phyloP scores from a whole-genome alignment of 768 basidiomycete genomes.

The Pisolithus marmoratus region DNA sequence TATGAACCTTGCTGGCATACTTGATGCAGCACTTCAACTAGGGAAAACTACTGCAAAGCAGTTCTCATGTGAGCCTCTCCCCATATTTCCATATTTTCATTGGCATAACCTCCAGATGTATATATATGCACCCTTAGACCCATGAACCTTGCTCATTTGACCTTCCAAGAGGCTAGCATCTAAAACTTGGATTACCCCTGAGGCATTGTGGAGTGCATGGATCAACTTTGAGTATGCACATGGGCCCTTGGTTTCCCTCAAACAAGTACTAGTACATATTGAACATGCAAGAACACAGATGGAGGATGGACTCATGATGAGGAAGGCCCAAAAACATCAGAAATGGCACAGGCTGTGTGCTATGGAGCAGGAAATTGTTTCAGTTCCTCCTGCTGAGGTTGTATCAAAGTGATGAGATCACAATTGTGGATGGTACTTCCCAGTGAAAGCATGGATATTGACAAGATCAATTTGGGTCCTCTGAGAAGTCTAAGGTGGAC shows the following conservation, averaged over 20 bases:
- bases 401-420: constrained; percentile 4
- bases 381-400: constrained; percentile 20
- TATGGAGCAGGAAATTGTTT: constrained; percentile 34
- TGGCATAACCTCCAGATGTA: background rate
- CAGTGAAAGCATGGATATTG: constrained; percentile 39
- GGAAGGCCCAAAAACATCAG: constrained; percentile 59
- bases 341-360: constrained; percentile 38
- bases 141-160: constrained; percentile 56
- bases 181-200: constrained; percentile 92
- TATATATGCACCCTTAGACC: constrained; percentile 31
- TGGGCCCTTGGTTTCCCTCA: constrained; percentile 64
- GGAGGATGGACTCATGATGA: constrained; percentile 33
- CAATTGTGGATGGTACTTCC: constrained; percentile 4
- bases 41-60: constrained; percentile 65
- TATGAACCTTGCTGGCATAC: constrained; percentile 41
- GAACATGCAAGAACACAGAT: constrained; percentile 60
- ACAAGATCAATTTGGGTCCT: constrained; percentile 27
- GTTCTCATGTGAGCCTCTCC: constrained; percentile 55
- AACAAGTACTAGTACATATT: constrained; percentile 56
- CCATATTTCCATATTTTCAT: background rate
- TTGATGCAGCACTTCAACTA: constrained; percentile 51
- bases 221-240: constrained; percentile 79
- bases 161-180: constrained; percentile 59
- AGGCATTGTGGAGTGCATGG: constrained; percentile 91
- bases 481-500: constrained; percentile 63